These are phyloP conservation scores for Suhomyces choctaworum DNA, from an alignment of 1,139 yeast species.

Conservation along the genomic window DNA sequence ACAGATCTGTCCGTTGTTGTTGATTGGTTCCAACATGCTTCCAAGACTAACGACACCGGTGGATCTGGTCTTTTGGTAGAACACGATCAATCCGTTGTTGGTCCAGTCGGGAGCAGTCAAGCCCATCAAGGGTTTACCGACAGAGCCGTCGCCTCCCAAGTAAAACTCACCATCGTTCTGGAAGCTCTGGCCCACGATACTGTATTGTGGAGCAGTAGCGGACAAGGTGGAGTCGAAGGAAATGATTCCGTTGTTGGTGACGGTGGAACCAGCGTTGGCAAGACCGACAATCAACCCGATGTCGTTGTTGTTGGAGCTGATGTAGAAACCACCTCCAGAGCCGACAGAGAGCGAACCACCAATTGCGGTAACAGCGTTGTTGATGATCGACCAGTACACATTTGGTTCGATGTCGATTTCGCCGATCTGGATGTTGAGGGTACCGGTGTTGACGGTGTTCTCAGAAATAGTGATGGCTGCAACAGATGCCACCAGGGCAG, in stretches of 20 bases:
- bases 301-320: conserved; percentile 11
- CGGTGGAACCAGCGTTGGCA: conserved; percentile 11
- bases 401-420: conserved; percentile 29
- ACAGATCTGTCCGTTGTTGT: conserved; percentile 35
- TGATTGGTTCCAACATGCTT: conserved; percentile 19
- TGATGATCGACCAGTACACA: conserved; percentile 35
- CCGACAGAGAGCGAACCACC: conserved; percentile 25
- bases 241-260: conserved; percentile 16
- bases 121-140: conserved; percentile 21
- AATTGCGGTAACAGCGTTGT: conserved; percentile 27
- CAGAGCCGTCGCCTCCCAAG: conserved; percentile 26
- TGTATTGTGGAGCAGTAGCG: conserved; percentile 21
- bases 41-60: conserved; percentile 25
- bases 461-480: conserved; percentile 9
- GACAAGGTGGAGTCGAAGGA: conserved; percentile 17
- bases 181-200: conserved; percentile 23
- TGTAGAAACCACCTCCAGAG: conserved; percentile 29
- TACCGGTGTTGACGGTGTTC: conserved; percentile 16
- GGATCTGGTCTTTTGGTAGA: conserved; percentile 23
- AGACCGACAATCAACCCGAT: conserved; percentile 13
- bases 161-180: conserved; percentile 32
- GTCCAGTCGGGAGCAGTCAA: conserved; percentile 25
- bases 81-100: conserved; percentile 30
- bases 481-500: conserved; percentile 7
- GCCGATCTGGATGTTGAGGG: conserved; percentile 23